Evolutionary conservation across 2,329 filamentous ascomycete genomes (phyloP), one percentile per base, ranked within the genome.

Genomic region (Botrytis porri): DNA sequence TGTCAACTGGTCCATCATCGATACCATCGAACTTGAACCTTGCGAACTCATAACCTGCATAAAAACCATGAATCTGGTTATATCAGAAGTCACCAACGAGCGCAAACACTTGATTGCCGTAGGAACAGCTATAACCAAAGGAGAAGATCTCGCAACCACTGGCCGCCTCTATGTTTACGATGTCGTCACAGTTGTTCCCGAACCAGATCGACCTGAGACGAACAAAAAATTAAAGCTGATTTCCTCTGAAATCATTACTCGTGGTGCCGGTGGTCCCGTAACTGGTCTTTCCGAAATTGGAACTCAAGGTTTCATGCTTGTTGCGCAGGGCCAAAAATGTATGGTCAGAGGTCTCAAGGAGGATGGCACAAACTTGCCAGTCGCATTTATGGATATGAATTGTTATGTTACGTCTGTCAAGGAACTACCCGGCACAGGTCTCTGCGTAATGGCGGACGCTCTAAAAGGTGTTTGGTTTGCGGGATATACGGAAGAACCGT

Each of bases 371-470:
- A 87, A 98, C 70, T 86, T 98, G 0, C 96, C 96, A 0, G 95
- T 99, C 5, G 96, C 96, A 0, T 99, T 99, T 80, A 92, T 99
- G 86, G 96, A 99, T 80, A 97, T 98, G 90, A 96, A 93, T 83
- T 97, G 93, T 82, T 96, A 97, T 79, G 93, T 97, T 20, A 93
- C 90, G 3, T 89, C 92, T n/a, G 88, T 94, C 71, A 96, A 95
- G 80, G 93, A 94, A 78, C 86, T 99, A 29, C 90, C 90, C 5
- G 90, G 92, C 1, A 97, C 94, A 0, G 95, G 95, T 0, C 86
- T 99, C 80, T 94, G 93, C 79, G 86, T 97, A 18, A 90, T 98
- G 83, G 93, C 93, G 0, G 96, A 99, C 83, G 93, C 92, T 0
- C 90, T 96, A 80, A 97, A 97, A 83, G 96, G 96, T 0, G 86